Percentiles rank a stretch among this genome's conserved stretches.
These are phyloP conservation scores for Fusarium paranaense DNA, from an alignment of 2,329 filamentous ascomycete genomes.

Conservation along the genomic window DNA sequence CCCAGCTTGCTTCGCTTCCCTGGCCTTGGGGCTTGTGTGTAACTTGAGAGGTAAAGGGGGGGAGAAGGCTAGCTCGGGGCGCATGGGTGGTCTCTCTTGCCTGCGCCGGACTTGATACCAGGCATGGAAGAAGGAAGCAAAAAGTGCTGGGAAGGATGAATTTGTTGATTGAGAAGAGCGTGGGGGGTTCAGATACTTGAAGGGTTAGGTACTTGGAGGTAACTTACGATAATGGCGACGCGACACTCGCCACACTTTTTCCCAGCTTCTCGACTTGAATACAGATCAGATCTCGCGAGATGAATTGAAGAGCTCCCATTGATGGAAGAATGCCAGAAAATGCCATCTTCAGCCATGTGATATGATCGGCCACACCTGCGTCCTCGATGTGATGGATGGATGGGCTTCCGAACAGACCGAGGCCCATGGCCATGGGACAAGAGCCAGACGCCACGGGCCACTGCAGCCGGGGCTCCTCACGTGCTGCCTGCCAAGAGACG, in stretches of 20 bases:
- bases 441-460: constrained; percentile 26
- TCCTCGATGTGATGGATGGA: constrained; percentile 9
- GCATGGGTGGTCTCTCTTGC: neutral
- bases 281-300: neutral
- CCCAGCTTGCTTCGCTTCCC: constrained; percentile 9
- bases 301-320: neutral
- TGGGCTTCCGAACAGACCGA: neutral
- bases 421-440: neutral
- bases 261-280: neutral
- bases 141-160: neutral
- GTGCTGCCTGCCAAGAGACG: constrained; percentile 22
- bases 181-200: constrained; percentile 13
- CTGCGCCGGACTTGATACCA: neutral
- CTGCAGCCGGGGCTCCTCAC: constrained; percentile 39
- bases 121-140: neutral
- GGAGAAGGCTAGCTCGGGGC: neutral
- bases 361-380: constrained; percentile 13
- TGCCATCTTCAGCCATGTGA: constrained; percentile 1
- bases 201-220: neutral
- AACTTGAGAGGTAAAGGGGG: constrained; percentile 21
- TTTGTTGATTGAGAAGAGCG: constrained; percentile 2
- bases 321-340: constrained; percentile 7
- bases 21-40: constrained; percentile 24
- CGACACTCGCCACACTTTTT: constrained; percentile 2
- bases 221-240: constrained; percentile 18